These are phyloP conservation scores for Pseudohalonectria lignicola DNA, from an alignment of 2,329 filamentous ascomycete species.

Conservation along the genomic window DNA sequence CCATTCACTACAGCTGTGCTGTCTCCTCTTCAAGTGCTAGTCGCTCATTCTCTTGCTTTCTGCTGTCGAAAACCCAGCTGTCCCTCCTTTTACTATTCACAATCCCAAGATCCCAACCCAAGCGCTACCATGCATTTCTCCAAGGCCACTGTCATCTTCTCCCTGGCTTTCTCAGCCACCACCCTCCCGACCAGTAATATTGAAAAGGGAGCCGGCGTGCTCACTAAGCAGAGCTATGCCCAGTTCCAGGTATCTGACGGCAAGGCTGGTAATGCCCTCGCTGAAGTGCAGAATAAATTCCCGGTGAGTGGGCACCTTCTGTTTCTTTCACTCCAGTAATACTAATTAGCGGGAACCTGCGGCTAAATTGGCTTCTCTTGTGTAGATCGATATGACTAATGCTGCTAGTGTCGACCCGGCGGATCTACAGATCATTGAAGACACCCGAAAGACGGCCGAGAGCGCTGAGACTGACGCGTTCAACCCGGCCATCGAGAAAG, in stretches of 20 bases:
- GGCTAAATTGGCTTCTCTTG: too few species aligned
- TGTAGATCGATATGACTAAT: conserved; percentile 32
- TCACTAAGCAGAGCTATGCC: conserved; percentile 17
- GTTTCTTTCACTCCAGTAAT: too few species aligned
- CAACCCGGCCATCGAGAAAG: conserved; percentile 39
- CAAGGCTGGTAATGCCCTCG: conserved; percentile 38
- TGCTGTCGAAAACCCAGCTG: too few species aligned
- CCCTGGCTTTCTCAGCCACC: conserved; percentile 21
- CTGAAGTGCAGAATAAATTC: conserved; percentile 42
- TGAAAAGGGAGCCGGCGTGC: conserved; percentile 17
- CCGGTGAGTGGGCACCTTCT: conserved; percentile 23
- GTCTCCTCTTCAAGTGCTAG: too few species aligned
- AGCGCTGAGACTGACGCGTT: conserved; percentile 40
- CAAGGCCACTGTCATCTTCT: conserved; percentile 23
- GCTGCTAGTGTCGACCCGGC: conserved; percentile 31
- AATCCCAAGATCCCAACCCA: too few species aligned
- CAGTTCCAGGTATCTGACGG: conserved; percentile 40
- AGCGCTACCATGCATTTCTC: conserved; percentile 22
- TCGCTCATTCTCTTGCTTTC: too few species aligned
- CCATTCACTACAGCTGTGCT: too few species aligned
- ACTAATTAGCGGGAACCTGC: too few species aligned
- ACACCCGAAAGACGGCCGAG: conserved; percentile 37
- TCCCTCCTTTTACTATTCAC: too few species aligned
- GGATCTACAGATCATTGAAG: conserved; percentile 39
- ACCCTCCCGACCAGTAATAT: conserved; percentile 16